phyloP scores from a whole-genome alignment of 306 rosid species.

The Dryas octopetala region DNA sequence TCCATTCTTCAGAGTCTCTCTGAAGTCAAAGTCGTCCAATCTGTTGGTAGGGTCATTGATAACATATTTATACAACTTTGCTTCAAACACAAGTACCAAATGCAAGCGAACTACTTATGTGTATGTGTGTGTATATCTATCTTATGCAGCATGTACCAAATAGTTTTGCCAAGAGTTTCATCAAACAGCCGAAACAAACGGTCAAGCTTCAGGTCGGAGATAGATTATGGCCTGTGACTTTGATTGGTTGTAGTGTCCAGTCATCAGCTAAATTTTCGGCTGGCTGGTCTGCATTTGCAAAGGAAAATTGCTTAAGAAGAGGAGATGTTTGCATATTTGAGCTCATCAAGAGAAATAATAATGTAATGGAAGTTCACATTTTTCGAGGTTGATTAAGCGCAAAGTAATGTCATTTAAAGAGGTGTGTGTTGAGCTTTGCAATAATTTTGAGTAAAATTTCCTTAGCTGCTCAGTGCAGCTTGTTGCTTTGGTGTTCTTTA shows the following conservation, averaged over 20 bases:
- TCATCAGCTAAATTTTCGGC: not conserved
- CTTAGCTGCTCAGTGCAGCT: too few relatives aligned
- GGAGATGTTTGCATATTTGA: slow-evolving; percentile 2
- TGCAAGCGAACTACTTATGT: not conserved
- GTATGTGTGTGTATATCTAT: too few relatives aligned
- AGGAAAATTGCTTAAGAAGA: not conserved
- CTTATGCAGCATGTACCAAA: slow-evolving; percentile 16
- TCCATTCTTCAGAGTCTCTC: too few relatives aligned
- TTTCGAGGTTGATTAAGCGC: not conserved
- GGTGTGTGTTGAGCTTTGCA: too few relatives aligned
- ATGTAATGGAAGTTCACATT: not conserved
- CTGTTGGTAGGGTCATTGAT: too few relatives aligned
- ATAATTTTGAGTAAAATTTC: too few relatives aligned
- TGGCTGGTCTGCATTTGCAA: not conserved
- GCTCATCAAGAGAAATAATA: not conserved
- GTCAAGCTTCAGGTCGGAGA: not conserved
- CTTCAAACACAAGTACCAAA: not conserved
- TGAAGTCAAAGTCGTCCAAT: not conserved
- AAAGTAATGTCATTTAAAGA: not conserved
- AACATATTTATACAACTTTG: too few relatives aligned
- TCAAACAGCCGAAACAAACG: not conserved
- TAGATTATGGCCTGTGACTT: not conserved
- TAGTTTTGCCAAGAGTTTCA: too few relatives aligned
- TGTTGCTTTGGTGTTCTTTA: too few relatives aligned
- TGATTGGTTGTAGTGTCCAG: not conserved